Base-by-base conservation (phyloP, 139 green algal genomes). In the Eudorina sp. region DNA sequence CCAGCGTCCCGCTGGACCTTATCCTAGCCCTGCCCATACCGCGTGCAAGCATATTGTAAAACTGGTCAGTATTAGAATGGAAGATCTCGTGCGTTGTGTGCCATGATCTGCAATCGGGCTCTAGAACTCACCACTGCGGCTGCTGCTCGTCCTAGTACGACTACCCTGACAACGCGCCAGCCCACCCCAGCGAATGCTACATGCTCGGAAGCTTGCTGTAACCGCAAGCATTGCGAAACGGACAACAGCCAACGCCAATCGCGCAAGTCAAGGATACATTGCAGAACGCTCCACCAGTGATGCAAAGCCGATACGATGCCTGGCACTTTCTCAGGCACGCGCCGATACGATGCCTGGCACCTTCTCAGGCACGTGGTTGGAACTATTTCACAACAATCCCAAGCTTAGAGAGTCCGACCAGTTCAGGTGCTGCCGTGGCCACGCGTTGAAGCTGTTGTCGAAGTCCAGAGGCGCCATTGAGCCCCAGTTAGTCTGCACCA, bases 391-490 rank as follows among this genome's bases (percentile, higher is more conserved):
- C 34, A 73, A 23, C 18, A 36, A 73, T 40, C 27, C 21, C 64
- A 40, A 40, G 29, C 18, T 6, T 27, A 36, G 34, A 43, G 75
- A 51, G 36, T 83, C 45, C 45, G 75, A 31, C 73, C 73, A 81
- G 46, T 8, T 46, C 73, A 64, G 46, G 18, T 81, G 73, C 46
- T 81, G 72, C 25, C 72, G 41, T 36, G 72, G 45, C 74, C 74
- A 82, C 25, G 48, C 18, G 29, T 36, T 80, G 72, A 66, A 58
- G 23, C 25, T 48, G 48, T 31, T 68, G 27, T 83, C 75, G 48
- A 48, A 83, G 75, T 83, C 75, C n/a, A 83, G 75, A 31, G 75
- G 75, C 21, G 70, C 19, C 29, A 83, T 29, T n/a, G 29, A 11
- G 5, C 48, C 75, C 75, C 75, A 83, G 40, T 68, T 68, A 31